A percentile compares a stretch with the other conserved stretches of the same genome.
These are phyloP conservation scores for Leucoagaricus sp. DNA, from an alignment of 1,284 basidiomycete genomes.

Conservation along the genomic window DNA sequence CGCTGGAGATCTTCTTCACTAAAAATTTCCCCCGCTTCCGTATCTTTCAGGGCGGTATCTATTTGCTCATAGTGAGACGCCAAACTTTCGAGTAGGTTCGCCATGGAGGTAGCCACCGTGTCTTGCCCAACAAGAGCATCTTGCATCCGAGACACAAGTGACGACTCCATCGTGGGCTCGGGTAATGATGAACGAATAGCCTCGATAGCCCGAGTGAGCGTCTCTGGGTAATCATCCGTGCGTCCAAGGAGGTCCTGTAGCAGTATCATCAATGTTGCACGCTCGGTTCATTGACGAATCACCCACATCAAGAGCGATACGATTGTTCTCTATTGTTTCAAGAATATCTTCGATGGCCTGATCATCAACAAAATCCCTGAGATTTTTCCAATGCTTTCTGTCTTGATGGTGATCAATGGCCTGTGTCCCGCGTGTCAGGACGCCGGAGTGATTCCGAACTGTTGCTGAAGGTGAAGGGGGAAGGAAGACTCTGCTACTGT, in stretches of 20 bases:
- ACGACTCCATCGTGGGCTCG: conserved; percentile 11
- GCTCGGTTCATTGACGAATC: neutral
- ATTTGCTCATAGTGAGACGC: conserved; percentile 76
- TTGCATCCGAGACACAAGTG: conserved; percentile 36
- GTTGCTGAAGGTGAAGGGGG: conserved; percentile 48
- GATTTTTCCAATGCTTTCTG: conserved; percentile 70
- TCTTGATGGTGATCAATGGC: conserved; percentile 35
- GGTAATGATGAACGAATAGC: conserved; percentile 57
- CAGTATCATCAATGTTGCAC: neutral
- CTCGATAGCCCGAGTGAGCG: conserved; percentile 52
- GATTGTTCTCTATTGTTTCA: conserved; percentile 70
- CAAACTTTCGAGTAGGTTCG: conserved; percentile 67
- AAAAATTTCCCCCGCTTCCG: conserved; percentile 64
- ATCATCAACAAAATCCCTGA: conserved; percentile 82
- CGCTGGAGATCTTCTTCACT: conserved; percentile 70
- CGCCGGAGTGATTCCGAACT: conserved; percentile 31
- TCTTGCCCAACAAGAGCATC: conserved; percentile 58
- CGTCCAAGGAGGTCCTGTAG: conserved; percentile 57
- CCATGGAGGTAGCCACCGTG: conserved; percentile 61
- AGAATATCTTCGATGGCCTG: conserved; percentile 72
- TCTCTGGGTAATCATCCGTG: conserved; percentile 68
- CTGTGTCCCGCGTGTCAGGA: conserved; percentile 15
- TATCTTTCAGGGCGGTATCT: conserved; percentile 62
- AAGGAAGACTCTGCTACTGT: conserved; percentile 11
- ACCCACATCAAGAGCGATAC: conserved; percentile 65